phyloP scores from a whole-genome alignment of 1,284 basidiomycete genomes.

The Puccinia triticina region DNA sequence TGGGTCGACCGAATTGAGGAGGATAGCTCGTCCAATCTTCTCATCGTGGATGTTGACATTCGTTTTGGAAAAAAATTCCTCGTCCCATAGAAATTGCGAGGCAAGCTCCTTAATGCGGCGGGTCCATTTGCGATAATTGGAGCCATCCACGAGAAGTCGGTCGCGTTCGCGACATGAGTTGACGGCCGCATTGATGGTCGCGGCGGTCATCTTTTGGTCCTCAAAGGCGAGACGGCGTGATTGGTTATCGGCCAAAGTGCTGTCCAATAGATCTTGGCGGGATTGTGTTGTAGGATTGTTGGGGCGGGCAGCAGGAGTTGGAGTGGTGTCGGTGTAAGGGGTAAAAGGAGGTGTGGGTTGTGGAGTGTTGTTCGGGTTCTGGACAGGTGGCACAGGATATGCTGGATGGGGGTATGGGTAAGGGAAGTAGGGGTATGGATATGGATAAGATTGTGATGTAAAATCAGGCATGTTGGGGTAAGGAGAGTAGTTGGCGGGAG shows the following conservation, averaged over 20 bases:
- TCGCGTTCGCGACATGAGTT: background rate
- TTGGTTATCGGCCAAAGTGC: background rate
- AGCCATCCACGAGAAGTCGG: background rate
- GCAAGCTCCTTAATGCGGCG: background rate
- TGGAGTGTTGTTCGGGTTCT: too few species aligned
- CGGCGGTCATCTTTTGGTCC: background rate
- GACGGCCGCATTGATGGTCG: background rate
- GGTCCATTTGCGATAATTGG: background rate
- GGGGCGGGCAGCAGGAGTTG: too few species aligned
- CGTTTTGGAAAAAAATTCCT: background rate
- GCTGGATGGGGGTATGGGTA: too few species aligned
- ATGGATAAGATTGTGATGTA: too few species aligned
- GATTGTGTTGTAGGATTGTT: too few species aligned
- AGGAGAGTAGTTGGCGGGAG: too few species aligned
- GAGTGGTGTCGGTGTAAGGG: too few species aligned
- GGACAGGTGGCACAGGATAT: too few species aligned
- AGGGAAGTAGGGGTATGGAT: too few species aligned
- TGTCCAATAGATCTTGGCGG: background rate
- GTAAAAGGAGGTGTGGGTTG: too few species aligned
- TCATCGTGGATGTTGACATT: background rate
- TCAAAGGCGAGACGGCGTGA: background rate
- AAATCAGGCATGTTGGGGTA: too few species aligned
- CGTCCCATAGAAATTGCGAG: background rate
- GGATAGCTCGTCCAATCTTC: background rate
- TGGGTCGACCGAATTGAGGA: background rate